A percentile compares a stretch with the other conserved stretches of the same genome.
phyloP scores from a whole-genome alignment of 257 asterid genomes.

The Petunia secreta region DNA sequence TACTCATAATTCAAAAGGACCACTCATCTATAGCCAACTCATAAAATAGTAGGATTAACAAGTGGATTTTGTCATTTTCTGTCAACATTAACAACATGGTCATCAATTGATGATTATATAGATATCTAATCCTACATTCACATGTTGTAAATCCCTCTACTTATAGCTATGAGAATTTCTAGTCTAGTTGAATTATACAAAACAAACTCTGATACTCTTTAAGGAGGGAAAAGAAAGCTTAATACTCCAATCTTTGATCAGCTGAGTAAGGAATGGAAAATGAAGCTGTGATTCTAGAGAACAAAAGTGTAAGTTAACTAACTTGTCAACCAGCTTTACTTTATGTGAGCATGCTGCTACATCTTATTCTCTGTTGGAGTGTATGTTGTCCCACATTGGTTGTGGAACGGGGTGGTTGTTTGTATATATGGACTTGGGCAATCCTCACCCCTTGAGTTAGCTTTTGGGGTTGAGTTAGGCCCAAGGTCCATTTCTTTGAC shows the following conservation, averaged over 20 bases:
- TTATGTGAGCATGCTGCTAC: neutral
- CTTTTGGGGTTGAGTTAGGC: too few relatives aligned
- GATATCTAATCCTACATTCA: conserved; percentile 11
- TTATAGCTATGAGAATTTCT: neutral
- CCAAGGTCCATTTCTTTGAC: too few relatives aligned
- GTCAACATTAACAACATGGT: conserved; percentile 10
- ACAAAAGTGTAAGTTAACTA: neutral
- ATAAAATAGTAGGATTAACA: conserved; percentile 23
- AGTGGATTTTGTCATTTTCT: conserved; percentile 23
- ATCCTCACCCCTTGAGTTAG: too few relatives aligned
- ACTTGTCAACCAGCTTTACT: conserved; percentile 8
- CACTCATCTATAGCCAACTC: conserved; percentile 22
- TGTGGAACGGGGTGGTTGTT: too few relatives aligned
- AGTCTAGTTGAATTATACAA: neutral
- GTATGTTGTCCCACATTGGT: too few relatives aligned
- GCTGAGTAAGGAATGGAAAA: neutral
- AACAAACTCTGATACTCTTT: conserved; percentile 2
- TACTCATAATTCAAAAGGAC: conserved; percentile 24
- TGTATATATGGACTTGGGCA: too few relatives aligned
- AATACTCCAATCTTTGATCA: neutral
- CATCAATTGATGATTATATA: conserved; percentile 12
- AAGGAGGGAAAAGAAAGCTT: neutral
- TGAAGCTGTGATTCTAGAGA: conserved; percentile 12
- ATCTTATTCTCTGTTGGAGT: neutral
- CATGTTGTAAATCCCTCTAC: neutral